phyloP scores from a whole-genome alignment of 306 rosid species.

The Hippophae gyantsensis region DNA sequence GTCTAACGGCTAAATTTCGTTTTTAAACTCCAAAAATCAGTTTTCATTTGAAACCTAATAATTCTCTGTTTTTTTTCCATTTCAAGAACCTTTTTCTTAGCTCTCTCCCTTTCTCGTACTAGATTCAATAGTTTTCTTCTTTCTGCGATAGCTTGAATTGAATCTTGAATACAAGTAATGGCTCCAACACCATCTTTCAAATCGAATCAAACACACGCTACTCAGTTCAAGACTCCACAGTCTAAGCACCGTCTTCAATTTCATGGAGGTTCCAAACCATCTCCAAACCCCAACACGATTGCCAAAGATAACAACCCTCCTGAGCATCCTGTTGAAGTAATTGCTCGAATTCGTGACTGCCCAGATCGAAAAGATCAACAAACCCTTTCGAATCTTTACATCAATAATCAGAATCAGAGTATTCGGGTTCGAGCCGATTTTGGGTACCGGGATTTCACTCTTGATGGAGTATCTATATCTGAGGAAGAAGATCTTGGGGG shows the following conservation, averaged over 20 bases:
- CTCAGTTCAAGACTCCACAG: conserved; percentile 58
- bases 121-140: conserved; percentile 5
- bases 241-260: conserved; percentile 76
- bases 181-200: conserved; percentile 91
- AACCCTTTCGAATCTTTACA: conserved; percentile 46
- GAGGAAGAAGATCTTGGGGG: conserved; percentile 67
- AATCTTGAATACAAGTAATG: conserved; percentile 43
- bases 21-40: conserved; percentile 28
- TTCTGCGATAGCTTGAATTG: neutral
- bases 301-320: conserved; percentile 39
- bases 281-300: conserved; percentile 49
- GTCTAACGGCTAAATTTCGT: conserved; percentile 63
- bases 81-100: neutral
- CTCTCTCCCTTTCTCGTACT: conserved; percentile 13
- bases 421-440: conserved; percentile 79
- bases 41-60: neutral
- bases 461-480: conserved; percentile 83
- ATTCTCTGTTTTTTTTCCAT: conserved; percentile 2
- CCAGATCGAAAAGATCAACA: conserved; percentile 66
- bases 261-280: conserved; percentile 32
- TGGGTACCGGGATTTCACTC: conserved; percentile 87
- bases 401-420: conserved; percentile 35
- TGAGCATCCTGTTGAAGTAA: conserved; percentile 83
- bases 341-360: conserved; percentile 84
- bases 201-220: conserved; percentile 33